Conservation (phyloP, 192 early-diverging fungal species). For the Entomortierella chlamydospora region DNA sequence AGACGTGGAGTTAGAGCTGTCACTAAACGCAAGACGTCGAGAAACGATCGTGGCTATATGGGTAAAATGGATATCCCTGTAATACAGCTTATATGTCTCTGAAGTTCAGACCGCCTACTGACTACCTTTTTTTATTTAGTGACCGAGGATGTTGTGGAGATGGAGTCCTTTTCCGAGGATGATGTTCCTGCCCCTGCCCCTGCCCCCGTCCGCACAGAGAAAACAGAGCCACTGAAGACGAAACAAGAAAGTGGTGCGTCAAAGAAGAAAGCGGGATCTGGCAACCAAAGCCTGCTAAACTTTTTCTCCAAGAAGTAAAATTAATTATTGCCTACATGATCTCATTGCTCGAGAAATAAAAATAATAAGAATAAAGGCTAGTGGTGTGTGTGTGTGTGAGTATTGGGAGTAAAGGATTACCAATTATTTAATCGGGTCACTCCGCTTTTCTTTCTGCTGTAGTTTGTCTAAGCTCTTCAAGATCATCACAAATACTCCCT, state of each 20-base stretch:
- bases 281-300: constrained; percentile 49
- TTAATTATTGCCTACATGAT: no score
- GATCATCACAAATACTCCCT: no score
- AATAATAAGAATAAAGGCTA: no score
- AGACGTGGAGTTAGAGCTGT: constrained; percentile 26
- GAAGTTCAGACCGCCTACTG: no score
- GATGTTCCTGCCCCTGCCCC: constrained; percentile 2
- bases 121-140: constrained; percentile 17
- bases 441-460: no score
- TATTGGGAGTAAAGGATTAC: no score
- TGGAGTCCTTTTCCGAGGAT: constrained; percentile 37
- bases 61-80: constrained; percentile 11
- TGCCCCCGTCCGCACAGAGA: neutral
- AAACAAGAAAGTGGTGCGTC: constrained; percentile 4
- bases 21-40: constrained; percentile 33
- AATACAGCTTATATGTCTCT: neutral
- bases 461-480: no score
- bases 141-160: constrained; percentile 38
- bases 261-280: constrained; percentile 34
- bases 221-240: neutral
- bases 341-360: no score
- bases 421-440: no score
- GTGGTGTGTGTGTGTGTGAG: no score
- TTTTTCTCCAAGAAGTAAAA: constrained; percentile 31
- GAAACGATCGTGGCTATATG: constrained; percentile 46